Evolutionary conservation across 2,329 filamentous ascomycete species (phyloP), one percentile per base, ranked within the genome.

Genomic region (Monilinia fructicola): DNA sequence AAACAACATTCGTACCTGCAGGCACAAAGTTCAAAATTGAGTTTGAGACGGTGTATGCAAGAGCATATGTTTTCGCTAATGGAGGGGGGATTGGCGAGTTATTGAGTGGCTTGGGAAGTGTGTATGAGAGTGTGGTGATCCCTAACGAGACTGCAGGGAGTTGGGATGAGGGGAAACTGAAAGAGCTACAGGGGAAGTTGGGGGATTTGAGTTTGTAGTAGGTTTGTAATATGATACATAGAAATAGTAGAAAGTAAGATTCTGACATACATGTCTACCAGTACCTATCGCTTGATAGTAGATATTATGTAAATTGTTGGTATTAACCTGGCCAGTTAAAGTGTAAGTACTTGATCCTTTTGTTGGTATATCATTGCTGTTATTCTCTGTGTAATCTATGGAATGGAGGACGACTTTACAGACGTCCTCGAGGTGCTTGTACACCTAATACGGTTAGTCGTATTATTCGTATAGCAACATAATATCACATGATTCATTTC

Each of bases 61-160:
- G 67, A 52, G 67, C 59, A 16, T 73, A 72, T 67, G 58, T 73
- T 38, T 74, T 74, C 63, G 70, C 73, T 9, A 74, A 73, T 64
- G 71, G 73, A 35, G 73, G 71, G n/a, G 73, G 71, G 1, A 48
- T 73, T 64, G 73, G 69, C 14, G 71, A 73, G 54, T 38, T 74
- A 6, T 52, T 74, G 14, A 38, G 21, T 35, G 44, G 31, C 21
- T 11, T 50, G 23, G 63, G 63, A 40, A 23, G 54, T 31, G 7
- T 54, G 31, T 35, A 56, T 48, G 53, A 50, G 26, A 31, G 42
- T 40, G 50, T 58, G 21, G 28, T 26, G 23, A 44, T 58, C 14
- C 42, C 62, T 4, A 42, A 65, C 23, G 54, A 31, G 21, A 44
- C 21, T 16, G 42, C 38, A 14, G 42, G 16, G 12, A 46, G 23